A percentile compares a stretch with the other conserved stretches of the same genome.
phyloP scores from a whole-genome alignment of 257 asterid genomes.

The Ophiorrhiza pumila region DNA sequence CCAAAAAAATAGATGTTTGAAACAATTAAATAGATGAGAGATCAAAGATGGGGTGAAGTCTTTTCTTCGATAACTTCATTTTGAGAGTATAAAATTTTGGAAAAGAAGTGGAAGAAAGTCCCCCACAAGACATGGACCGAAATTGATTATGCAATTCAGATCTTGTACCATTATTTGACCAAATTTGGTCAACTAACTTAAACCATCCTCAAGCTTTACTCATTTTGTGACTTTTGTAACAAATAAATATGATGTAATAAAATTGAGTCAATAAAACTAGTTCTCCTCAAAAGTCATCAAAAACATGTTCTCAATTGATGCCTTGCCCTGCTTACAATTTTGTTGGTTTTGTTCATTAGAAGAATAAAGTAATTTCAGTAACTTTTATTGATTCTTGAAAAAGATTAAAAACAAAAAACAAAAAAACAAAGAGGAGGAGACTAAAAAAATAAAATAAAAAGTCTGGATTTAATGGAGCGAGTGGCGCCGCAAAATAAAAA shows the following conservation, averaged over 20 bases:
- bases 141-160: background rate
- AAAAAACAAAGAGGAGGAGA: background rate
- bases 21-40: too few species aligned
- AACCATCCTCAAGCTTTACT: constrained; percentile 8
- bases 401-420: background rate
- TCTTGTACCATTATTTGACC: constrained; percentile 12
- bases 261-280: too few species aligned
- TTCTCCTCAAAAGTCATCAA: too few species aligned
- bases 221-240: constrained; percentile 10
- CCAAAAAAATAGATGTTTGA: too few species aligned
- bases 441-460: too few species aligned
- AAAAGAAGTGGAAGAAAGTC: background rate
- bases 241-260: background rate
- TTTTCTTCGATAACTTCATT: too few species aligned
- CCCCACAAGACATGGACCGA: constrained; percentile 14
- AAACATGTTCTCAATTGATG: too few species aligned
- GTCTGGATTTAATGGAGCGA: constrained; percentile 10
- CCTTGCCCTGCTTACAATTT: too few species aligned
- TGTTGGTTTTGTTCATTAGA: too few species aligned
- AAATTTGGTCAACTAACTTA: constrained; percentile 14
- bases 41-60: too few species aligned
- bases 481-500: constrained; percentile 38
- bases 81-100: background rate
- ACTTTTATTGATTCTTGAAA: too few species aligned
- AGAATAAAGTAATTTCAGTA: too few species aligned